A percentile compares a stretch with the other conserved stretches of the same genome.
Conservation (phyloP, 805 yeast species). For the Yamadazyma nakazawae region DNA sequence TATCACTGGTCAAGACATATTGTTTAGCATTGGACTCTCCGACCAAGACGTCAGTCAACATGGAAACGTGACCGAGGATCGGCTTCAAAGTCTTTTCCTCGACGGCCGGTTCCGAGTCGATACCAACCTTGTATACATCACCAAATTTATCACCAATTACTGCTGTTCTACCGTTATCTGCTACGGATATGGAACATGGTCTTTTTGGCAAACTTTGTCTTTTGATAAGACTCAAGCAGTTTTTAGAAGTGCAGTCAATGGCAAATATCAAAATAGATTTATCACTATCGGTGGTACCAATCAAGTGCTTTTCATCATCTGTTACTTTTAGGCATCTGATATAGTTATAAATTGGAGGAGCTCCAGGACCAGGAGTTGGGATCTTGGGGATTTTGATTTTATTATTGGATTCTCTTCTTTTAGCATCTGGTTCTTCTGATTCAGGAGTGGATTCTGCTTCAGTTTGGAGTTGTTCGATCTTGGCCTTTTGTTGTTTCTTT, state of each 20-base stretch:
- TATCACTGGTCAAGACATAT: slow-evolving; percentile 74
- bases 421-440: slow-evolving; percentile 13
- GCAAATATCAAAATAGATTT: slow-evolving; percentile 70
- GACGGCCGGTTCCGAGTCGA: slow-evolving; percentile 34
- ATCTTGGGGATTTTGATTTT: slow-evolving; percentile 44
- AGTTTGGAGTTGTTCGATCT: slow-evolving; percentile 26
- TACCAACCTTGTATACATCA: slow-evolving; percentile 71
- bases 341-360: slow-evolving; percentile 63
- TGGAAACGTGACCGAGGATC: slow-evolving; percentile 91
- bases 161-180: slow-evolving; percentile 48
- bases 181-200: slow-evolving; percentile 76
- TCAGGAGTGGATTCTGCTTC: slow-evolving; percentile 23
- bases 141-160: slow-evolving; percentile 94
- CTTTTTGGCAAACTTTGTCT: slow-evolving; percentile 85
- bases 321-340: slow-evolving; percentile 60
- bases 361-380: slow-evolving; percentile 66
- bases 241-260: slow-evolving; percentile 31
- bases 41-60: slow-evolving; percentile 76
- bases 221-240: slow-evolving; percentile 51
- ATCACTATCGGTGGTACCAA: slow-evolving; percentile 78
- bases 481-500: slow-evolving; percentile 47
- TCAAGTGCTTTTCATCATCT: slow-evolving; percentile 48
- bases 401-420: slow-evolving; percentile 29
- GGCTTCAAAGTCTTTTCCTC: slow-evolving; percentile 54
- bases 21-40: slow-evolving; percentile 38